Evolutionary conservation across 2,329 filamentous ascomycete species (phyloP), one percentile per base, ranked within the genome.

Genomic region (Epicoccum nigrum): DNA sequence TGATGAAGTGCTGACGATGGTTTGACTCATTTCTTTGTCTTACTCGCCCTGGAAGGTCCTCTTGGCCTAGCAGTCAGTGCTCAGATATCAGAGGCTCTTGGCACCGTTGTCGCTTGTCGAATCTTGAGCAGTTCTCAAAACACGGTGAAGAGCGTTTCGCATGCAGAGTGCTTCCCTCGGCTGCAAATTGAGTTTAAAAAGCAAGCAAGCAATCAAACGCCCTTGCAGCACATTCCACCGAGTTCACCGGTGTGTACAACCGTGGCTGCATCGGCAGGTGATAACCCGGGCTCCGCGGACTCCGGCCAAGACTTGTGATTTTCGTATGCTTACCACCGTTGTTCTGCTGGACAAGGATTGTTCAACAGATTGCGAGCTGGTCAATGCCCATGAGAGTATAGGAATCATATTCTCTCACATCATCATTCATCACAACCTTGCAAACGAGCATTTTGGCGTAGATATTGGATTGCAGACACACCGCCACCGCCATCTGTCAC

Each of bases 201-300:
- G 41, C 33, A 52, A 34, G 21, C 12, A 4, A n/a, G n/a, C n/a
- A n/a, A n/a, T n/a, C n/a, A n/a, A n/a, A 17, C 38, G 23, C 48
- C 49, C 43, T 52, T 52, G 44, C 43, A 19, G 31, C 34, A 34
- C 15, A 19, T 20, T 23, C 2, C 13, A 20, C 21, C 38, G 16
- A 20, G 21, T 20, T 25, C 20, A 33, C 37, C 21, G 33, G 42
- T 38, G 17, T 43, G 49, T 17, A 11, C 27, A 16, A 43, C 33
- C 15, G 27, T 39, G 38, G 38, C 44, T 44, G 44, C 33, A 39
- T 43, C 34, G 21, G 35, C 42, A 40, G 21, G 38, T 39, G 34
- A 31, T 30, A 23, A 31, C 21, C 25, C 31, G 31, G 8, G 4
- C 11, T 31, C 49, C 45, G 28, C 19, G 34, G 28, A 44, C 16